Evolutionary conservation across 768 basidiomycete species (phyloP), one percentile per base, ranked within the genome.

Genomic region (Cubamyces lactineus): DNA sequence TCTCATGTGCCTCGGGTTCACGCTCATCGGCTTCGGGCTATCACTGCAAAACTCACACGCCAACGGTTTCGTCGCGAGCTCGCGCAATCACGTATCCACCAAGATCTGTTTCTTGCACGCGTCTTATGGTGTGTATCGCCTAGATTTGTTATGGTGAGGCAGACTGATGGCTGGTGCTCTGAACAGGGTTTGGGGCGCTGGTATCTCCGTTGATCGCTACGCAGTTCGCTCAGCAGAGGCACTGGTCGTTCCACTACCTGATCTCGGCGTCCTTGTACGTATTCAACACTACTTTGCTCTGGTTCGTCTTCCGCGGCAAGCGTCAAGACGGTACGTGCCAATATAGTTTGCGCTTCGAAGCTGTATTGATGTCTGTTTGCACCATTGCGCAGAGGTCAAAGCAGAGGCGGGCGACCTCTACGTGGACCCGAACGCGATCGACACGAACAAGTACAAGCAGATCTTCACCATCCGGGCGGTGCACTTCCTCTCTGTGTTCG

Each of bases 191-290:
- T 0, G 89, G 89, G 1, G 89, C 89, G 1, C 77, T 91, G 8
- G 78, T 78, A 7, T 73, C 92, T 0, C 94, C 94, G 1, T 79
- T 96, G 17, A 84, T 88, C 0, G 82, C 93, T 0, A 96, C 94
- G 0, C 90, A 93, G 59, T 95, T 96, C 66, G 80, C 90, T 0
- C 83, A 85, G 60, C 69, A 83, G 39, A 73, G 66, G 0, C 81
- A 77, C 40, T 94, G 92, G 93, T 89, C 86, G 0, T 88, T 89
- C 72, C 89, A 94, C 70, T 95, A 87, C 69, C 77, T 94, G 4
- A 77, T 77, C 2, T 92, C 91, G 0, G 72, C 92, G 0, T 87
- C 84, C 1, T 63, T 95, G 17, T 85, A 88, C 0, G 57, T 84
- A 16, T 62, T 77, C 50, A 92, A 89, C 65, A 78, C 82, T 1